A percentile compares a stretch with the other conserved stretches of the same genome.
These are phyloP conservation scores for Apiospora koreana DNA, from an alignment of 2,329 filamentous ascomycete genomes.

Conservation along the genomic window DNA sequence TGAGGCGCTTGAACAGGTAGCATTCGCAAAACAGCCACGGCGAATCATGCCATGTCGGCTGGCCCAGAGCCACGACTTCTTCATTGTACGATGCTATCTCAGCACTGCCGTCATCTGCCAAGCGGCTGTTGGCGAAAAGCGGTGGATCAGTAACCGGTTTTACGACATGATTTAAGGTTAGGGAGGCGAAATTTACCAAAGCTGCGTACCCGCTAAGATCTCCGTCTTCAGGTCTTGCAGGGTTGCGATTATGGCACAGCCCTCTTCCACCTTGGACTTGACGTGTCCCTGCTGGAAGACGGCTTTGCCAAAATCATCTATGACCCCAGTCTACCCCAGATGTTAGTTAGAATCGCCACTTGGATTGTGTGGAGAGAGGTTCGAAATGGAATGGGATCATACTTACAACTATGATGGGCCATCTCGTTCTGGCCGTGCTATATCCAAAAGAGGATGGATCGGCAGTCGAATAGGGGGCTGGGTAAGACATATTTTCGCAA, in stretches of 20 bases:
- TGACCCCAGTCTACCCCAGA: constrained; percentile 75
- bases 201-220: constrained; percentile 79
- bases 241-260: constrained; percentile 80
- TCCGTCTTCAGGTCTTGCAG: constrained; percentile 90
- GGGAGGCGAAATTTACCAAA: constrained; percentile 45
- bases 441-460: constrained; percentile 87
- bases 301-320: constrained; percentile 89
- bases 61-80: constrained; percentile 74
- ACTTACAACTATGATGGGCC: constrained; percentile 88
- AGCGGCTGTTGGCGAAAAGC: constrained; percentile 40
- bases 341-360: too few relatives aligned
- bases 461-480: constrained; percentile 71
- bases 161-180: not conserved
- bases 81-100: constrained; percentile 84
- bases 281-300: constrained; percentile 57
- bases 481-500: not conserved
- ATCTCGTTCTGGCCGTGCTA: constrained; percentile 80
- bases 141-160: not conserved
- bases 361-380: too few relatives aligned
- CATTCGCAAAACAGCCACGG: constrained; percentile 93
- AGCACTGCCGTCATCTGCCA: constrained; percentile 72
- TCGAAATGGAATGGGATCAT: not conserved
- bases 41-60: constrained; percentile 77
- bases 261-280: constrained; percentile 71
- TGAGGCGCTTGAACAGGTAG: constrained; percentile 88